Conservation (phyloP, 179 eudicot genomes). For the Sideroxylon spinosum region DNA sequence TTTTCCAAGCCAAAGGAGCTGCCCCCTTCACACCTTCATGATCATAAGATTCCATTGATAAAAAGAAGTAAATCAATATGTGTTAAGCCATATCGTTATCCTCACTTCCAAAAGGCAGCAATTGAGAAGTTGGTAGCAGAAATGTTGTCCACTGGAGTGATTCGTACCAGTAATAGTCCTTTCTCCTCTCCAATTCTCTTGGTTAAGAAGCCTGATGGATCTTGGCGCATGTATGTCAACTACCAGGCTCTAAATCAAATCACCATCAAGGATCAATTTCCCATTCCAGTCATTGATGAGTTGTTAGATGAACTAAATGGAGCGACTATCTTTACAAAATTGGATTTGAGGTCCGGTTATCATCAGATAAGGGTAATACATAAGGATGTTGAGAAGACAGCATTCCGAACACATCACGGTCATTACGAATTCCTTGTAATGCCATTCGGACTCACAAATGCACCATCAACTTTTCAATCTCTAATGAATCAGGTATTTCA, state of each 20-base stretch:
- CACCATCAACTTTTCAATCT: background rate
- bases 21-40: background rate
- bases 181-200: background rate
- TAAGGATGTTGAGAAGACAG: background rate
- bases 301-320: background rate
- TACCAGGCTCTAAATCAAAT: background rate
- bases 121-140: background rate
- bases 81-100: background rate
- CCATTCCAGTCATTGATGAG: background rate
- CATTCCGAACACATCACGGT: background rate
- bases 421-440: background rate
- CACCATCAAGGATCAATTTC: background rate
- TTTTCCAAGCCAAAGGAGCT: background rate
- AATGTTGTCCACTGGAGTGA: background rate
- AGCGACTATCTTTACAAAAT: background rate
- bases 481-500: background rate
- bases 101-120: background rate
- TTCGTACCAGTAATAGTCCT: background rate
- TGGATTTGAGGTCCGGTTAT: background rate
- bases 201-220: background rate
- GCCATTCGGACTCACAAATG: background rate
- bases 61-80: background rate
- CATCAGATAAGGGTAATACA: background rate
- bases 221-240: background rate
- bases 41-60: background rate